Percentiles rank a stretch among this genome's conserved stretches.
Evolutionary conservation across 2,329 filamentous ascomycete genomes (phyloP).

Genomic region (Penicillium sp.): DNA sequence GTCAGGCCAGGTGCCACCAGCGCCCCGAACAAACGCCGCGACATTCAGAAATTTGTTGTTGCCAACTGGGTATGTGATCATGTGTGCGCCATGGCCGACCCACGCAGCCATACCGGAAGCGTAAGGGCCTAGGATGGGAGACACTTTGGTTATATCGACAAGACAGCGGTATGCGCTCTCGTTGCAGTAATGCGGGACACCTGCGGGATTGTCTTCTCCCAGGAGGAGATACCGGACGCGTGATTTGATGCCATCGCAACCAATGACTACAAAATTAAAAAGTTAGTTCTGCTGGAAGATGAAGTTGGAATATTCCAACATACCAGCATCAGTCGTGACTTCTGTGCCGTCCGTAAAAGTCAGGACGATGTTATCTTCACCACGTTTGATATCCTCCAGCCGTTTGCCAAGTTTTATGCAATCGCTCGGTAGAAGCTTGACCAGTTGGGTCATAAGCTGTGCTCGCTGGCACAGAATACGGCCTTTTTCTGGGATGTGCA

Average conservation of each 20-base stretch:
- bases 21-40: conserved; percentile 20
- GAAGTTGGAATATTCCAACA: background rate
- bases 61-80: conserved; percentile 18
- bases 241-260: conserved; percentile 19
- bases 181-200: background rate
- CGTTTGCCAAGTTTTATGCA: conserved; percentile 9
- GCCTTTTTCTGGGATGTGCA: background rate
- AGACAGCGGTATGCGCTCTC: background rate
- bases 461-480: background rate
- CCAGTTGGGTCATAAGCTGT: conserved; percentile 11
- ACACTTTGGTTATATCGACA: background rate
- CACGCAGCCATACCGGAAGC: background rate
- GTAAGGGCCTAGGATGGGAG: background rate
- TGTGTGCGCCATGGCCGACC: background rate
- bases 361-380: background rate
- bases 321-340: conserved; percentile 6
- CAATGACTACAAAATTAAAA: conserved; percentile 12
- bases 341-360: conserved; percentile 1
- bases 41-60: conserved; percentile 21
- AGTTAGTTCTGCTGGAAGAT: background rate
- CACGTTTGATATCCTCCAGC: background rate
- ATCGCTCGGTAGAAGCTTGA: background rate
- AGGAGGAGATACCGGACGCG: conserved; percentile 12
- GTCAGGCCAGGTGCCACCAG: background rate
- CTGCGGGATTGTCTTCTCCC: conserved; percentile 7